Evolutionary conservation across 2,329 filamentous ascomycete species (phyloP).

Genomic region (Mycogone perniciosa): DNA sequence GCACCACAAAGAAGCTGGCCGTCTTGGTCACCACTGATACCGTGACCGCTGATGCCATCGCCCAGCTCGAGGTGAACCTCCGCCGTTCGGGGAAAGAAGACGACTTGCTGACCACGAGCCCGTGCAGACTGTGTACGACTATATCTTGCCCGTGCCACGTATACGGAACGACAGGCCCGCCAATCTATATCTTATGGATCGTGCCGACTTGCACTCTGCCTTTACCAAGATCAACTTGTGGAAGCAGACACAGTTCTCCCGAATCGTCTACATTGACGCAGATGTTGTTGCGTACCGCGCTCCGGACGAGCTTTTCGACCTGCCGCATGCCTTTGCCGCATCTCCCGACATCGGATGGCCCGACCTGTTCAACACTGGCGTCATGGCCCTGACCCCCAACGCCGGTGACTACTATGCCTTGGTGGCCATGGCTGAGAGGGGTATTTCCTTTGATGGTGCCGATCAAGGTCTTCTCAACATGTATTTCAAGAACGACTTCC

Average conservation of each 20-base stretch:
- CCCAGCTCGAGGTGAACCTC: constrained; percentile 63
- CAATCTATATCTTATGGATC: constrained; percentile 88
- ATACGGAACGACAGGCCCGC: constrained; percentile 70
- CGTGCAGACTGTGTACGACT: constrained; percentile 71
- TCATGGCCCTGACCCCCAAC: constrained; percentile 86
- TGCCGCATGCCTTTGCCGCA: constrained; percentile 55
- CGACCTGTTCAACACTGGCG: constrained; percentile 94
- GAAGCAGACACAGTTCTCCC: constrained; percentile 83
- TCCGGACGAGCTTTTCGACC: constrained; percentile 83
- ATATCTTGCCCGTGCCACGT: constrained; percentile 76
- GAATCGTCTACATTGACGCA: constrained; percentile 90
- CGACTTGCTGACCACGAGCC: background rate
- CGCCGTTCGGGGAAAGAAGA: background rate
- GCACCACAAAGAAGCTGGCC: constrained; percentile 77
- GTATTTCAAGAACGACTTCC: constrained; percentile 78
- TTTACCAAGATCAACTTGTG: constrained; percentile 97
- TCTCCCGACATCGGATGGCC: constrained; percentile 97
- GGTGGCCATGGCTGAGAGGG: constrained; percentile 72
- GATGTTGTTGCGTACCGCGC: constrained; percentile 88
- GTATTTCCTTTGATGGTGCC: constrained; percentile 92
- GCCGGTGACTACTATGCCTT: constrained; percentile 84
- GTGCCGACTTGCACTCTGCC: constrained; percentile 80
- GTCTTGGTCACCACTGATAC: constrained; percentile 77
- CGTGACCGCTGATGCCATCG: constrained; percentile 67
- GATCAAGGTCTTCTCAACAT: constrained; percentile 95